Base-by-base conservation (phyloP, 805 yeast genomes). In the Priceomyces medius region DNA sequence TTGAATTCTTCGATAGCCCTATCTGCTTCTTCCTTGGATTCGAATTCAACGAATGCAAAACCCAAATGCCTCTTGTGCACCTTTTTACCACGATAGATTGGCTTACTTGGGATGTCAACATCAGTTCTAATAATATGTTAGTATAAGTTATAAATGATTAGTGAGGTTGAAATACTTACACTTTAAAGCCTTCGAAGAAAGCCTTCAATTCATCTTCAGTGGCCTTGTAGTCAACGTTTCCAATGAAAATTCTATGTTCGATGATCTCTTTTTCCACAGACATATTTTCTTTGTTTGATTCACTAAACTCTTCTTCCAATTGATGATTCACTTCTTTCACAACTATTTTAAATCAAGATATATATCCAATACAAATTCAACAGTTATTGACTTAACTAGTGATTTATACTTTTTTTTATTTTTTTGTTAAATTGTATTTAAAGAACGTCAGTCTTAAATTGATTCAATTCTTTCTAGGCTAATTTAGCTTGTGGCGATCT, bases 1-100 rank as follows among this genome's bases (percentile, higher is more conserved):
- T 67, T 69, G 51, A 55, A 69, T 37, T 64, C 56, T 38, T 56
- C 66, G 50, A 76, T 66, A 20, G 77, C 76, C 38, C 56, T 56
- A 36, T 71, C 76, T 9, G 78, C 77, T 19, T 68, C 68, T 16
- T 58, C 70, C 35, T 66, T 68, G 36, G 62, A 50, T 32, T 60
- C 70, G 51, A 77, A 78, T 45, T 79, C 77, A 38, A 79, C 76
- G 56, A 80, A 81, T 10, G 81, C 85, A 51, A 77, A 80, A 31
- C 86, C 85, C 45, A 68, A 75, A 58, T 65, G 73, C 59, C 67
- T 62, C 58, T 68, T 51, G 59, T 64, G 60, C 44, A 69, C 56
- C 35, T 62, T 64, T 33, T 63, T 68, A 33, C 60, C 58, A 37
- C 60, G 58, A 28, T 54, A 53, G 38, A 54, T 48, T 46, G 68